Base-by-base conservation (phyloP, 176 grass and related monocot species). In the Musa beccarii region DNA sequence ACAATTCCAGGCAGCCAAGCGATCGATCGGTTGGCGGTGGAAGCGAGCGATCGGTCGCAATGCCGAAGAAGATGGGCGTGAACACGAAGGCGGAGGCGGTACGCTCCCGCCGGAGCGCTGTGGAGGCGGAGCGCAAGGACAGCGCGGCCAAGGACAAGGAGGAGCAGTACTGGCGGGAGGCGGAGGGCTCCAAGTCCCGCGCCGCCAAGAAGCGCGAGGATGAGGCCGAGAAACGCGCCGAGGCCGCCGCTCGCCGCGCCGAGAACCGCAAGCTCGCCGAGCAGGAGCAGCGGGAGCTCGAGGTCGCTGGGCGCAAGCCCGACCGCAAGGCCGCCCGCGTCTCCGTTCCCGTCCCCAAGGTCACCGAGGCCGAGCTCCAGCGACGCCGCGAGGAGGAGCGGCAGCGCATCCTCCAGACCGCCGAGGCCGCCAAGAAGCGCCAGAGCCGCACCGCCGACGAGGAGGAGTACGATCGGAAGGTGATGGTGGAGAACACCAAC, bases 1-100 rank as follows among this genome's bases (percentile, higher is more conserved):
- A 43, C 4, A 43, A 43, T 43, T 43, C 34, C 34, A 43, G 34
- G 34, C 34, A 43, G 34, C 34, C 34, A 0, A 43, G 4, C 4
- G 34, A 43, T 43, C 34, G 34, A 43, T 43, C 34, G 34, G 34
- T 43, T 43, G 34, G 34, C 34, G 34, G 34, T 43, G 34, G 34
- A 43, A 43, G 34, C 56, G 17, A 51, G 52, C 68, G 43, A 16
- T 51, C 43, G 67, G 50, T 22, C 65, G 16, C 66, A 78, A 99
- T 99, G 95, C 95, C 90, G 90, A 99, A 94, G 88, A 99, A 99
- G 95, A 93, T 98, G 95, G 90, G 95, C 28, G 79, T 90, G 3
- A 98, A 98, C 88, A 87, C 95, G 49, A 98, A 98, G 95, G 95
- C 95, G 61, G 95, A 98, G 81, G 90, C 86, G 17, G 88, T 86